phyloP scores from a whole-genome alignment of 2,329 filamentous ascomycete genomes.

The Pyrenophora teres region DNA sequence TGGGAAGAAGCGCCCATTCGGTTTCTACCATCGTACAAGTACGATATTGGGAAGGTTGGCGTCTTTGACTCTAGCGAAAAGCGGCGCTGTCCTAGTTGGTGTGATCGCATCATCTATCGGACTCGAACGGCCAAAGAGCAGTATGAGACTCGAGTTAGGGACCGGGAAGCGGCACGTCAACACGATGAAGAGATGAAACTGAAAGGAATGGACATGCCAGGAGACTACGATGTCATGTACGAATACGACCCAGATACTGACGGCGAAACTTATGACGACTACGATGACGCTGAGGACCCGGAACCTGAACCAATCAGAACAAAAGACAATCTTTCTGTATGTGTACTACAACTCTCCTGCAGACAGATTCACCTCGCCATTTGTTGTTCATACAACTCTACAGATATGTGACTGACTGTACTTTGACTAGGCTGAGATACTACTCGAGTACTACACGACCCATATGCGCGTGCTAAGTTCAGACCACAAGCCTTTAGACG shows the following conservation, averaged over 20 bases:
- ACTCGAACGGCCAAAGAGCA: constrained; percentile 71
- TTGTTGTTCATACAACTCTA: too few species aligned
- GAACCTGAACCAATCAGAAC: constrained; percentile 58
- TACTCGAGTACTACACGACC: constrained; percentile 74
- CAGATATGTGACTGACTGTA: neutral
- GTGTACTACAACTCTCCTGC: neutral
- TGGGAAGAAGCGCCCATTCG: constrained; percentile 88
- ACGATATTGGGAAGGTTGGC: constrained; percentile 90
- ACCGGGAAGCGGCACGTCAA: constrained; percentile 69
- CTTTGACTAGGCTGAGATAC: constrained; percentile 51
- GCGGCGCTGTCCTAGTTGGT: constrained; percentile 91
- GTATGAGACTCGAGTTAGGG: constrained; percentile 66
- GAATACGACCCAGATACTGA: constrained; percentile 88
- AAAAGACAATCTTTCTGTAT: constrained; percentile 60
- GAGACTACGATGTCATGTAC: constrained; percentile 83
- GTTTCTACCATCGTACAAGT: constrained; percentile 96
- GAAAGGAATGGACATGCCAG: constrained; percentile 73
- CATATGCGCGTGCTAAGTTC: constrained; percentile 90
- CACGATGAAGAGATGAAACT: constrained; percentile 86
- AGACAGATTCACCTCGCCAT: too few species aligned
- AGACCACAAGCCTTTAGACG: constrained; percentile 90
- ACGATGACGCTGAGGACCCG: constrained; percentile 45
- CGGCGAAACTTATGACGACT: constrained; percentile 53
- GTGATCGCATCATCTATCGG: constrained; percentile 88
- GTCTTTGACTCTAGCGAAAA: constrained; percentile 97